Base-by-base conservation (phyloP, 139 green algal genomes). In the Chlorella ohadii region DNA sequence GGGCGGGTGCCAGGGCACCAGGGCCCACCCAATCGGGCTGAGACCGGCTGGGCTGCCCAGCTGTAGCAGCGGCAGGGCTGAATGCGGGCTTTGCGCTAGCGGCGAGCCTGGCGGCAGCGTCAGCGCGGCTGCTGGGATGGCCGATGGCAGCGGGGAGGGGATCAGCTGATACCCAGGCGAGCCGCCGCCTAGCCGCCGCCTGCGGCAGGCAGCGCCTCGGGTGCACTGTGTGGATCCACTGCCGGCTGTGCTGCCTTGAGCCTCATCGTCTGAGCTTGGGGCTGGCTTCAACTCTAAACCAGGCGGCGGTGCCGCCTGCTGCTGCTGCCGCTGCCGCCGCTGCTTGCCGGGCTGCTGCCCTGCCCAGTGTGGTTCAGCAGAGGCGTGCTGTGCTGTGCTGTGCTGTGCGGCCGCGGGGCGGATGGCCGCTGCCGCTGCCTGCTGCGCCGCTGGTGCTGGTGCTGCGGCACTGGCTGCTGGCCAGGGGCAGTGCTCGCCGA, bases 401-500 rank as follows among this genome's bases (percentile, higher is more conserved):
- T n/a, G n/a, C n/a, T n/a, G n/a, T 11, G 11, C 11, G 44, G 44
- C 7, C 6, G 44, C 44, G 44, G 6, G 12, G 65, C 65, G 2
- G 65, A 27, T 27, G 15, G 28, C 63, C 34, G 13, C 3, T 71
- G n/a, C 65, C 31, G 15, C 7, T 16, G 1, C 31, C 15, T 17
- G 36, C 31, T 44, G 33, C 65, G 31, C 65, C 4, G n/a, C 33
- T 27, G 31, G 64, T 28, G 38, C 33, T 2, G 65, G 15, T 4
- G 31, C 31, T 28, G 12, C 12, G 25, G n/a, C 31, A 27, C 28
- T 38, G 16, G 70, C 70, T 59, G 70, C 41, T 27, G 23, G 74
- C 74, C 51, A 81, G 19, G 74, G 55, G 36, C 70, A 77, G 70
- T 77, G 70, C 39, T 77, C 41, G 3, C 39, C 41, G 3, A 39